Conservation (phyloP, 257 asterid genomes). For the Solanum pennellii region DNA sequence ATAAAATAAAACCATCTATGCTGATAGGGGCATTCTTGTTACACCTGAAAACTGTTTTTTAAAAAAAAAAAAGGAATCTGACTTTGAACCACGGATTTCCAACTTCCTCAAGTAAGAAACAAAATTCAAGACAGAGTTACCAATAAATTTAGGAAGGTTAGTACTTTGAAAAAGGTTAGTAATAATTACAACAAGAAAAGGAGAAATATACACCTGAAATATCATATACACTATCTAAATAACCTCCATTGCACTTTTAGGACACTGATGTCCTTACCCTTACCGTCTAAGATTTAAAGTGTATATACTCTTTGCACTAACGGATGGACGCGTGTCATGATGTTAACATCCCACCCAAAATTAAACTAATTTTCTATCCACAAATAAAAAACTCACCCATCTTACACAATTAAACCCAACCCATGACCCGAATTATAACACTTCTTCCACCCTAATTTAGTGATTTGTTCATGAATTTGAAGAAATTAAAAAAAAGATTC, state of each 20-base stretch:
- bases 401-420: neutral
- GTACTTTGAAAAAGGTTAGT: neutral
- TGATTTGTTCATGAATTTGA: neutral
- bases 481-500: neutral
- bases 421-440: neutral
- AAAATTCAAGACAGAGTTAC: neutral
- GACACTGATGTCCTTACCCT: neutral
- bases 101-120: neutral
- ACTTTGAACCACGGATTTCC: neutral
- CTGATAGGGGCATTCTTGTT: neutral
- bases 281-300: neutral
- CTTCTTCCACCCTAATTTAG: neutral
- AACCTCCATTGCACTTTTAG: neutral
- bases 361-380: neutral
- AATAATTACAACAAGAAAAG: neutral
- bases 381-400: neutral
- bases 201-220: neutral
- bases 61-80: neutral
- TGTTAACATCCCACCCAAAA: neutral
- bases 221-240: neutral
- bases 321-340: neutral
- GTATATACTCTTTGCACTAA: neutral
- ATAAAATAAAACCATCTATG: neutral
- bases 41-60: neutral
- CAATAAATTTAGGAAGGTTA: neutral